Base-by-base conservation (phyloP, 257 asterid species). In the Plantago ovata region DNA sequence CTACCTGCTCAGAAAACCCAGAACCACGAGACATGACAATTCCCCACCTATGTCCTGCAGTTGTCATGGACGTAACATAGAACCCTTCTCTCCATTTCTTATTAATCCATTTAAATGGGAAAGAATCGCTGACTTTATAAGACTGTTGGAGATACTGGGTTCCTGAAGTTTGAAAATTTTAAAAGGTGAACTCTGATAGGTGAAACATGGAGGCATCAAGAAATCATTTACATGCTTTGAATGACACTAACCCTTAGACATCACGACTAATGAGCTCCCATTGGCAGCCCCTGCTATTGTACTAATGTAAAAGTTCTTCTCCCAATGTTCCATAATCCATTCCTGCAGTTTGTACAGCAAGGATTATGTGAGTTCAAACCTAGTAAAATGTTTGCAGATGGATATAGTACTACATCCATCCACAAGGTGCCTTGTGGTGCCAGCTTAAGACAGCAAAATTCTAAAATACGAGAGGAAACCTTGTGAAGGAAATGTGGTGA, bases 271-370 rank as follows among this genome's bases (percentile, higher is more conserved):
- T 10, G 94, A 81, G 67, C 87, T 81, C 47, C 87, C 94, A 60
- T 84, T 81, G 63, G 60, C 69, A 47, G 82, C 80, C 55, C 94
- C 94, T 11, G 87, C 89, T 50, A 84, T 64, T 6, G 89, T 81
- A 62, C 86, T 84, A 40, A 81, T 81, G 69, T 78, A 84, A 72
- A 60, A 81, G 70, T 76, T 84, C 67, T 76, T 76, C 71, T 84
- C 86, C 93, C 88, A 84, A 33, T 81, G 82, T 62, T 81, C 93
- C 85, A 79, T 72, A 44, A 84, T 81, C 94, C 89, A 84, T 52
- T 84, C 94, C 89, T 81, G 66, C 19, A 44, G 13, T 1, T 62
- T 12, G 42, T 15, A 51, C 33, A 21, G 28, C 10, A 49, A 49
- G 7, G 9, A 45, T 14, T 45, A 20, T 16, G 19, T 45, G 19